Base-by-base conservation (phyloP, 108 stramenopile species). In the Tribonema minus region DNA sequence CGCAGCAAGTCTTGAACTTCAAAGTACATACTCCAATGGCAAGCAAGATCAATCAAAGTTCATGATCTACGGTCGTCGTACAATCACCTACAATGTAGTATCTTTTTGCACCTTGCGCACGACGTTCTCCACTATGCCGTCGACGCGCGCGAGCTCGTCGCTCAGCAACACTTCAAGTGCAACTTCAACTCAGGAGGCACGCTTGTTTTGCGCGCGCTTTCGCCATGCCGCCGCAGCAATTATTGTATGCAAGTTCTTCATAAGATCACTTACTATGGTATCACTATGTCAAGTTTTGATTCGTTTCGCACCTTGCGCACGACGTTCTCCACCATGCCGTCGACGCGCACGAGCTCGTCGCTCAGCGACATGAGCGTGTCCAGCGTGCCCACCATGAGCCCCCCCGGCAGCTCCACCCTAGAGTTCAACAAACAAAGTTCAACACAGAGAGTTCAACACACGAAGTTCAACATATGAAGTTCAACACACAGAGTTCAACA, bases 271-370 rank as follows among this genome's bases (percentile, higher is more conserved):
- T 54, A 20, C 46, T 54, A 54, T 54, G 46, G 15, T 54, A 20
- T 54, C 20, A 20, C 46, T 54, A 54, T 54, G 46, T 54, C 20
- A n/a, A n/a, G n/a, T n/a, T n/a, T n/a, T n/a, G n/a, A n/a, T n/a
- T n/a, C n/a, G n/a, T 54, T 54, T 15, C 46, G 9, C 15, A 54
- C 46, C 46, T 79, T 79, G 60, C 77, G 67, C 26, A 79, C 77
- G 39, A 79, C 68, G 68, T 79, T 79, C 68, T 79, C 77, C 67
- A 79, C 77, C 58, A 79, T 63, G 37, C 68, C 38, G 68, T 79
- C 77, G 38, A 79, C 60, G 4, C 77, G 77, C 68, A 79, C 77
- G 3, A 79, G 68, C 41, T 79, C 77, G 41, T 79, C 77, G 34
- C 67, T 68, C 59, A 79, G 35, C 26, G 68, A 67, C 77, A 79